Evolutionary conservation across 176 grass and related monocot genomes (phyloP).

Genomic region (Bolboschoenus planiculmis): DNA sequence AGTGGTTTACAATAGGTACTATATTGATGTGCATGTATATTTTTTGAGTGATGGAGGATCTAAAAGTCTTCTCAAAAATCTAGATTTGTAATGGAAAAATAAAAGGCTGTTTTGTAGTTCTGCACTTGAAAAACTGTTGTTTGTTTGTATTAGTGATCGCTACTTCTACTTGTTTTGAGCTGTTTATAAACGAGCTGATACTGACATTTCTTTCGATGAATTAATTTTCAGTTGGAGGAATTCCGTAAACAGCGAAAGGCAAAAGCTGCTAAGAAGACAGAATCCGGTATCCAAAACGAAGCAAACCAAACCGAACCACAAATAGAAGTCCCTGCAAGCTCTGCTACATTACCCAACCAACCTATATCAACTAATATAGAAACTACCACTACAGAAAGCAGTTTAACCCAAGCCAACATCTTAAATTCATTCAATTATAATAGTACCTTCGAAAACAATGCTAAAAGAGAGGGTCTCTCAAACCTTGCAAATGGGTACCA

Average conservation of each 20-base stretch:
- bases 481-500: constrained; percentile 81
- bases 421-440: constrained; percentile 9
- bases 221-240: constrained; percentile 64
- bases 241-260: constrained; percentile 61
- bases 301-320: constrained; percentile 21
- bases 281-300: constrained; percentile 23
- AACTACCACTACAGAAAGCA: constrained; percentile 9
- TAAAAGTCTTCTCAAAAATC: not conserved
- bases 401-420: not conserved
- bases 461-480: constrained; percentile 1
- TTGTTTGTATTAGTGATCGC: not conserved
- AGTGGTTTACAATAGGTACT: not conserved
- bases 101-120: not conserved
- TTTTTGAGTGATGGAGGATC: not conserved
- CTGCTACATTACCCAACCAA: constrained; percentile 14
- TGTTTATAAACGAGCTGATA: not conserved
- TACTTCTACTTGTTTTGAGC: not conserved
- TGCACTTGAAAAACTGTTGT: not conserved
- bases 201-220: constrained; percentile 31
- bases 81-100: not conserved
- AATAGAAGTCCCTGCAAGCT: constrained; percentile 35
- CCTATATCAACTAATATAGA: constrained; percentile 23
- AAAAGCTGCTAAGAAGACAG: constrained; percentile 52
- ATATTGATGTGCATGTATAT: not conserved
- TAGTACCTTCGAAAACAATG: not conserved